Evolutionary conservation across 352 stramenopile genomes (phyloP).

Genomic region (Pythium brassicae): DNA sequence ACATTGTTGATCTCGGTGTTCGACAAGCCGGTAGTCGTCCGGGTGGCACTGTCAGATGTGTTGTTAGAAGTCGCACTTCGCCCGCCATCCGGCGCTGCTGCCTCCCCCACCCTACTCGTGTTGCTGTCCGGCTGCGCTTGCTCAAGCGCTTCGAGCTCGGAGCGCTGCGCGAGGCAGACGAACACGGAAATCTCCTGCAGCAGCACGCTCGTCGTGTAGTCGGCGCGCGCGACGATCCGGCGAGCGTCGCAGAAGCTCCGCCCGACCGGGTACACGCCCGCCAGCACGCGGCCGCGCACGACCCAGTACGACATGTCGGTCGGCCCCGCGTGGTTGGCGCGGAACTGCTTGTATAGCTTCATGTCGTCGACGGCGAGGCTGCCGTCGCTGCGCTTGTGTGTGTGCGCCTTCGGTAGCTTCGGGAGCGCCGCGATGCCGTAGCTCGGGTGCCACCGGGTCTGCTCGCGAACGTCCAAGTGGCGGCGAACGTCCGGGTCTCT

Average conservation of each 20-base stretch:
- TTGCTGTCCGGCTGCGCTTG: not conserved
- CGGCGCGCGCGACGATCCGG: conserved; percentile 37
- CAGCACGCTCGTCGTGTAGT: conserved; percentile 56
- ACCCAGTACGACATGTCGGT: conserved; percentile 75
- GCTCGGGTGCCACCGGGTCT: conserved; percentile 58
- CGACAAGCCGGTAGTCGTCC: not conserved
- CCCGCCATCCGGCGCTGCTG: not conserved
- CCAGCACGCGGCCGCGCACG: conserved; percentile 46
- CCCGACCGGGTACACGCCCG: conserved; percentile 49
- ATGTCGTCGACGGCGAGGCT: conserved; percentile 55
- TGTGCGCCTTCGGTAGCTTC: conserved; percentile 39
- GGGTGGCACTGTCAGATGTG: not conserved
- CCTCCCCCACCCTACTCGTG: no score
- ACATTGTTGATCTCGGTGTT: conserved; percentile 1
- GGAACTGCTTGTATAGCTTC: conserved; percentile 58
- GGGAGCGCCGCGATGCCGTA: conserved; percentile 51
- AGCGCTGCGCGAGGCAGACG: conserved; percentile 43
- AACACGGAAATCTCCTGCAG: conserved; percentile 65
- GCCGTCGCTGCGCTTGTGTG: conserved; percentile 27
- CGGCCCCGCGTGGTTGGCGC: conserved; percentile 51
- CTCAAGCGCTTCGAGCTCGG: conserved; percentile 29
- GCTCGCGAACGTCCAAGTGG: conserved; percentile 14
- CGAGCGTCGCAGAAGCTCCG: conserved; percentile 39
- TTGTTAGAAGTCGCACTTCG: no score
- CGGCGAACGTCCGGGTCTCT: conserved; percentile 10